Base-by-base conservation (phyloP, 192 early-diverging fungal species). In the Umbelopsis sp. region DNA sequence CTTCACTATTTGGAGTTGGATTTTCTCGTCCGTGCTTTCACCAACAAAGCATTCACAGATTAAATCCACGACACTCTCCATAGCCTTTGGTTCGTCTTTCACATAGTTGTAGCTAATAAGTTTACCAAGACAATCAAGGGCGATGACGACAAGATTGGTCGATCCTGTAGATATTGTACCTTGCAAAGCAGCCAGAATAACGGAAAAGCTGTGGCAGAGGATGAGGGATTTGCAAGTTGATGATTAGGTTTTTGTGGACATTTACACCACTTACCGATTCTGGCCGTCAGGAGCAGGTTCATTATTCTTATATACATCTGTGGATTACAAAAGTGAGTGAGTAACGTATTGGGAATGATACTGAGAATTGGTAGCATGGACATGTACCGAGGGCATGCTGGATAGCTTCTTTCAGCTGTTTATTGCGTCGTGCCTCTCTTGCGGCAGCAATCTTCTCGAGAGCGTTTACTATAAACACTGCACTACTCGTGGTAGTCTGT, bases 1-100 rank as follows among this genome's bases (percentile, higher is more conserved):
- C 80, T 95, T 95, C 64, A 96, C 87, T 11, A 98, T 91, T 73
- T 98, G 96, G 69, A 96, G 69, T 76, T 96, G 94, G 11, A 98
- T 89, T 67, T 88, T 92, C 23, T 95, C 94, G 64, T 91, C 91
- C 0, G 92, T 94, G 41, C 80, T 76, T 67, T 94, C 93, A 64
- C 91, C 91, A 46, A 86, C 86, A 77, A 93, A 92, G 53, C 89
- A 87, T 61, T 92, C 84, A 66, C 92, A 92, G 23, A 95, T 91
- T 41, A 88, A 85, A 61, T 87, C 88, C 13, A 96, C 89, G 15
- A 94, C 89, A 22, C 81, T 78, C 15, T 89, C 89, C 65, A 91
- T 78, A 23, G 92, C 79, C 9, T 78, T 80, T n/a, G 72, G 67
- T 46, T 81, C 72, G 70, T 83, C 80, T 27, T 80, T 83, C 46